phyloP scores from a whole-genome alignment of 2,329 filamentous ascomycete genomes.

The Xylaria polymorpha region DNA sequence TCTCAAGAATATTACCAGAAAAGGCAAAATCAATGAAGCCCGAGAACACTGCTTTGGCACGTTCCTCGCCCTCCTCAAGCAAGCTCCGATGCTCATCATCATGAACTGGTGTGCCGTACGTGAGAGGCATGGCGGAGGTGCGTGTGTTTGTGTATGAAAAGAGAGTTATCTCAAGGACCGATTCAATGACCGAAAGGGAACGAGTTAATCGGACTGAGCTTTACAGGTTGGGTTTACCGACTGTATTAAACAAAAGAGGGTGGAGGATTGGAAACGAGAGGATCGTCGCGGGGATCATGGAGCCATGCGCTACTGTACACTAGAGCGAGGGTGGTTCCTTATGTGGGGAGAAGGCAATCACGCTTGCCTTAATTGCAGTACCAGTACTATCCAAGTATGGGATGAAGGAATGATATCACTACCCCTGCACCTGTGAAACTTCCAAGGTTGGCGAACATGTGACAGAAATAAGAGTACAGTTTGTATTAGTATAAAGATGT shows the following conservation, averaged over 20 bases:
- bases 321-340: background rate
- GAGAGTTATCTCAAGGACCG: background rate
- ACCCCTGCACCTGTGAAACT: conserved; percentile 21
- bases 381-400: background rate
- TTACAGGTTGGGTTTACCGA: conserved; percentile 1
- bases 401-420: conserved; percentile 21
- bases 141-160: background rate
- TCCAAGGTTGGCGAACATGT: conserved; percentile 5
- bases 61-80: conserved; percentile 59
- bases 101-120: conserved; percentile 19
- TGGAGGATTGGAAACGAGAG: background rate
- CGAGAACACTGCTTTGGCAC: conserved; percentile 65
- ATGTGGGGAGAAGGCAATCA: conserved; percentile 27
- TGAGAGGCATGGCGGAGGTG: conserved; percentile 27
- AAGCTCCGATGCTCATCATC: conserved; percentile 57
- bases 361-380: conserved; percentile 10
- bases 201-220: background rate
- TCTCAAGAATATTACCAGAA: conserved; percentile 79
- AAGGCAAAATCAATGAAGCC: conserved; percentile 79
- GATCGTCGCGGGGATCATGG: conserved; percentile 22
- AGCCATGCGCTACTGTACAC: background rate
- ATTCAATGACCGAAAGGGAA: conserved; percentile 1
- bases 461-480: conserved; percentile 12
- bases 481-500: conserved; percentile 9
- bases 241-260: conserved; percentile 6